Base-by-base conservation (phyloP, 2,329 filamentous ascomycete genomes). In the Colletotrichum simmondsii region DNA sequence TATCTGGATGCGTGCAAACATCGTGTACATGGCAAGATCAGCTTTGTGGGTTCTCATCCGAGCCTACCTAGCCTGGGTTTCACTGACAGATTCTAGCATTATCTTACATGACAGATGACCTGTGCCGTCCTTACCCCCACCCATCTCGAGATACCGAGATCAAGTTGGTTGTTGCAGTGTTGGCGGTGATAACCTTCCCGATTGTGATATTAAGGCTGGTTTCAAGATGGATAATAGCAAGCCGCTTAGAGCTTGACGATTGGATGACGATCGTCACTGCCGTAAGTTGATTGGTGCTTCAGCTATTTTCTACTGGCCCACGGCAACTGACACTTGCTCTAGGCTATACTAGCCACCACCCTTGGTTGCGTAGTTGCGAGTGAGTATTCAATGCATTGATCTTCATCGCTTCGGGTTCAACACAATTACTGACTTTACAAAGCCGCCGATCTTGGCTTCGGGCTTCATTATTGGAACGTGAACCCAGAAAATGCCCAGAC, bases 401-500 rank as follows among this genome's bases (percentile, higher is more conserved):
- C 2, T 14, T 2, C 2, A 0, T 14, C 14, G 5, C 6, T 46
- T 1, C 3, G 2, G 4, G 2, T 12, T 7, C n/a, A 22, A 4
- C 3, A 6, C 11, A 6, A 42, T 69, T 19, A 60, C n/a, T 14
- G 4, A 1, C 11, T 6, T 30, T 30, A 0, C 1, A 32, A 28
- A 74, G 72, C 28, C 26, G 52, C 68, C n/a, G 37, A 64, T 11
- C 68, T 74, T 1, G 72, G 68, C 14, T 77, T 77, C 37, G 76
- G 76, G 5, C 63, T 73, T n/a, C 76, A 77, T 37, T 76, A 76
- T 67, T 77, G 76, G 76, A 75, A 77, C 56, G 68, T 76, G 4
- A 70, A 75, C 57, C 71, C 75, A 2, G 59, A 8, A 2, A 65
- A 74, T 32, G 60, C 59, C 12, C 58, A 72, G 53, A 64, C 19